Base-by-base conservation (phyloP, 768 basidiomycete genomes). In the Hygrophorus russula region DNA sequence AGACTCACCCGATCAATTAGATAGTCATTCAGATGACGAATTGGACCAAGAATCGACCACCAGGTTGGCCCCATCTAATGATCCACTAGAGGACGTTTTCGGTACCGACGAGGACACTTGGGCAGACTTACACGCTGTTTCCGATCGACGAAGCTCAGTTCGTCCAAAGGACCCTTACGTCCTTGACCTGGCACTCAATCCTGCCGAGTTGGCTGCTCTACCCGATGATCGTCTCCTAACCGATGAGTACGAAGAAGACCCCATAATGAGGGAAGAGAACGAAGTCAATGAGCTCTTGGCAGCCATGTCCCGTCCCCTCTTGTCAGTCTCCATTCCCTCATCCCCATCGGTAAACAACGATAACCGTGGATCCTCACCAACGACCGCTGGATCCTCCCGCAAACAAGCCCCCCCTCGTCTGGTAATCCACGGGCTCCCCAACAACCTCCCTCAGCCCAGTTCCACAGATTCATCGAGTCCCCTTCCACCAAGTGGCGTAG, bases 51-150 rank as follows among this genome's bases (percentile, higher is more conserved):
- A 53, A 4, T 51, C 58, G 18, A 68, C 67, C 8, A 64, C 66
- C 33, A 53, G 58, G 51, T 58, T 63, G 58, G 41, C 50, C 52
- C 40, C 56, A 51, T 49, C 59, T 56, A 44, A 58, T 54, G 77
- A 82, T 54, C 77, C 76, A 15, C 62, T 81, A 19, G 65, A 59
- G 7, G 78, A 81, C 49, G 68, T 81, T 5, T 82, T 81, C 60
- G 78, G 80, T 36, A 68, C 69, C n/a, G 80, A 81, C 55, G 73
- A 65, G 48, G 73, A 80, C 49, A 70, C 73, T 1, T 80, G 80
- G 79, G 63, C 66, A 45, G 73, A 74, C 40, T 65, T 82, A 39
- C 74, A 56, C 41, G 53, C 63, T 32, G 59, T 45, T 17, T 55
- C 68, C 45, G 56, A 53, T 20, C 58, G 52, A 36, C 47, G 49